Conservation (phyloP, 768 basidiomycete species). For the Amanita fuliginea region DNA sequence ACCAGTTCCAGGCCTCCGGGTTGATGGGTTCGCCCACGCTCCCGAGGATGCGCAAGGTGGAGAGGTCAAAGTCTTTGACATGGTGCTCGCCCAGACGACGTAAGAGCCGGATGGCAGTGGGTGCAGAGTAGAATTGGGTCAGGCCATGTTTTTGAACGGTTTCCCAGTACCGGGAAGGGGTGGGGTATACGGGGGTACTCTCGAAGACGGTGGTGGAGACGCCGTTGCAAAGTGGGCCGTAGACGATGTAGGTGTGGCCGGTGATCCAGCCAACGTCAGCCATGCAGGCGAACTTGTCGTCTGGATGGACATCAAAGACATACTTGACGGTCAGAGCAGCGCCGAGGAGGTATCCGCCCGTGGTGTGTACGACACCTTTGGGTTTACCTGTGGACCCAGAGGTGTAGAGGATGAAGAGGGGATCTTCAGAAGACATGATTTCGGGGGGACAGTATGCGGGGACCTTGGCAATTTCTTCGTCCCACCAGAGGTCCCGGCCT, state of each 20-base stretch:
- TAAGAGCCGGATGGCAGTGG: slow-evolving; percentile 90
- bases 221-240: slow-evolving; percentile 85
- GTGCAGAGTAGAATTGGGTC: slow-evolving; percentile 94
- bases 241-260: slow-evolving; percentile 94
- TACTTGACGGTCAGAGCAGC: slow-evolving; percentile 92
- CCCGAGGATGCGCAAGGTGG: slow-evolving; percentile 76
- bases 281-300: slow-evolving; percentile 95
- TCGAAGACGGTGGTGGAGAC: slow-evolving; percentile 89
- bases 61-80: slow-evolving; percentile 74
- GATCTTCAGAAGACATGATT: slow-evolving; percentile 87
- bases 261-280: slow-evolving; percentile 99
- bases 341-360: slow-evolving; percentile 84
- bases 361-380: slow-evolving; percentile 92
- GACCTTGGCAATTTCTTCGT: slow-evolving; percentile 81
- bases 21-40: slow-evolving; percentile 98
- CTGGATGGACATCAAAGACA: slow-evolving; percentile 96
- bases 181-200: slow-evolving; percentile 93
- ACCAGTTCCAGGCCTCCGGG: slow-evolving; percentile 99
- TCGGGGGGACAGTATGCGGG: slow-evolving; percentile 83
- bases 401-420: slow-evolving; percentile 97
- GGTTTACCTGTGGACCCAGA: slow-evolving; percentile 94
- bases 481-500: slow-evolving; percentile 94
- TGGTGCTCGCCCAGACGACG: slow-evolving; percentile 73
- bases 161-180: slow-evolving; percentile 95
- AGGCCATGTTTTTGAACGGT: slow-evolving; percentile 86